phyloP scores from a whole-genome alignment of 208 protist species.

The Leishmania amazonensis region DNA sequence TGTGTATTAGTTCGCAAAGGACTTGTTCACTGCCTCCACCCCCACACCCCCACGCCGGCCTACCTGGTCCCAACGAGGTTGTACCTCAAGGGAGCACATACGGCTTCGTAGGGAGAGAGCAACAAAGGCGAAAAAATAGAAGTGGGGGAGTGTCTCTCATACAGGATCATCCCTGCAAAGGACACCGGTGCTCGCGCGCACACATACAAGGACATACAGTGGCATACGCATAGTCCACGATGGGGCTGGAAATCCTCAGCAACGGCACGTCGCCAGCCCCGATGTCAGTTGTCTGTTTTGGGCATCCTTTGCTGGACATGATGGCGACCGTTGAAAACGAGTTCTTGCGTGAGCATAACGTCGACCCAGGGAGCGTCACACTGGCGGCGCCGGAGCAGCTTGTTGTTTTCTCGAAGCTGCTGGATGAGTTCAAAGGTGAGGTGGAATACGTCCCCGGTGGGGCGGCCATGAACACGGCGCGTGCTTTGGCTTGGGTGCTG shows the following conservation, averaged over 20 bases:
- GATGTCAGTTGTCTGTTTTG: conserved; percentile 62
- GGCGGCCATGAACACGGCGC: conserved; percentile 96
- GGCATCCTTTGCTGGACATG: conserved; percentile 98
- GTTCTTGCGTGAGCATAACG: conserved; percentile 85
- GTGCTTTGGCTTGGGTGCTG: conserved; percentile 86
- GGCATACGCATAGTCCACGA: background rate
- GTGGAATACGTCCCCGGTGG: conserved; percentile 97
- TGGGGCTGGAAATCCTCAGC: conserved; percentile 15
- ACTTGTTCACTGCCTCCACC: background rate
- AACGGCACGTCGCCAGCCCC: background rate
- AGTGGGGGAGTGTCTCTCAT: conserved; percentile 2
- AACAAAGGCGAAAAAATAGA: conserved; percentile 1
- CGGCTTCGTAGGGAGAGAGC: background rate
- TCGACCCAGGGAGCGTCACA: conserved; percentile 85
- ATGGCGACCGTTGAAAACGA: conserved; percentile 84
- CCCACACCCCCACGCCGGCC: background rate
- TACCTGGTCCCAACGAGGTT: background rate
- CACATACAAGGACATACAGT: conserved; percentile 7
- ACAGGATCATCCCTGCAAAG: background rate
- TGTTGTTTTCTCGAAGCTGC: conserved; percentile 83
- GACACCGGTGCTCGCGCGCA: conserved; percentile 11
- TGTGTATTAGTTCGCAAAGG: background rate
- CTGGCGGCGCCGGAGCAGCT: conserved; percentile 94
- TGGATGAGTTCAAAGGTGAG: conserved; percentile 41
- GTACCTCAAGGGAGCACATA: background rate